phyloP scores from a whole-genome alignment of 2,329 filamentous ascomycete species.

The Lasiodiplodia theobromae region DNA sequence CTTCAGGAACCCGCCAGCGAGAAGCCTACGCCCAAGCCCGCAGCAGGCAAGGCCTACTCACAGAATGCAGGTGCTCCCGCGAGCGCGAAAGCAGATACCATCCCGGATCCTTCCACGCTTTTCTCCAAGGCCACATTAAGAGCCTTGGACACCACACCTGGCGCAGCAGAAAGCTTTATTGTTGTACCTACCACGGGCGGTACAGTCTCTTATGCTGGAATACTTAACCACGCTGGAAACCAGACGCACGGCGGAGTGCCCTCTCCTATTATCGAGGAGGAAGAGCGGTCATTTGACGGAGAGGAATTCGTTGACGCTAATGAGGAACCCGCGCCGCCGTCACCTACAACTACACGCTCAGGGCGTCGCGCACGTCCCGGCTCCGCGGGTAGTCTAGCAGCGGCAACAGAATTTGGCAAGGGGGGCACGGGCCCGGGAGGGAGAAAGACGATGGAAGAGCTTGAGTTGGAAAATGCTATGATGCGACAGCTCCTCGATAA shows the following conservation, averaged over 20 bases:
- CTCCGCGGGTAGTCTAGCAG: slow-evolving; percentile 34
- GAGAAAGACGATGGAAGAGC: slow-evolving; percentile 82
- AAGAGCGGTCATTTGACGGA: slow-evolving; percentile 49
- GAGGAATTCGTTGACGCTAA: slow-evolving; percentile 91
- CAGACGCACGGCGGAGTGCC: slow-evolving; percentile 41
- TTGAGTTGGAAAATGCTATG: slow-evolving; percentile 85
- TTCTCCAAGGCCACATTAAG: slow-evolving; percentile 86
- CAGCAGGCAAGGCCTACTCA: slow-evolving; percentile 41
- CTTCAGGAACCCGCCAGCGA: slow-evolving; percentile 31
- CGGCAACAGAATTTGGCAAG: slow-evolving; percentile 31
- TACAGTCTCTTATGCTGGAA: slow-evolving; percentile 91
- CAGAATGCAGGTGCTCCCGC: slow-evolving; percentile 56
- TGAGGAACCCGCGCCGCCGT: slow-evolving; percentile 65
- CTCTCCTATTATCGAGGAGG: slow-evolving; percentile 54
- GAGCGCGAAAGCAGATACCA: slow-evolving; percentile 52
- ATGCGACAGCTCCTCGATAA: slow-evolving; percentile 87
- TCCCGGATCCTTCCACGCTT: slow-evolving; percentile 78
- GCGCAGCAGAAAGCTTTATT: slow-evolving; percentile 70
- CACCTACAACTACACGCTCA: slow-evolving; percentile 50
- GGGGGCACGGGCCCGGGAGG: slow-evolving; percentile 43
- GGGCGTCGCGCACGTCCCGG: slow-evolving; percentile 41
- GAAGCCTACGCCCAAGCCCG: slow-evolving; percentile 39
- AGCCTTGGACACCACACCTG: slow-evolving; percentile 70
- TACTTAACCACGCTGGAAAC: slow-evolving; percentile 60
- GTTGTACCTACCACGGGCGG: slow-evolving; percentile 91